Evolutionary conservation across 306 rosid species (phyloP).

Genomic region (Vigna angularis): DNA sequence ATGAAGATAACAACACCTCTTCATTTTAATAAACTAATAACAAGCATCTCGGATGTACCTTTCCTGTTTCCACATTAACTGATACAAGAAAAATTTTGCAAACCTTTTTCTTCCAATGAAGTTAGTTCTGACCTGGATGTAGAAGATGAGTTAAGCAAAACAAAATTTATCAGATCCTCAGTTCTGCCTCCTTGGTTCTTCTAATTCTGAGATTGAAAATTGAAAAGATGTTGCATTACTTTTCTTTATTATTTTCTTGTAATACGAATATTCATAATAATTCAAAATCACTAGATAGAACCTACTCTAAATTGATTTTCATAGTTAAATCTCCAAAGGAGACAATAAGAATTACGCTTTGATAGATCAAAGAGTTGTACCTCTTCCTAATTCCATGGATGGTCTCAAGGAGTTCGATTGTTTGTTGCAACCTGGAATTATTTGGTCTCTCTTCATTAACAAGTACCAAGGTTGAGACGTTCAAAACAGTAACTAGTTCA

Average conservation of each 20-base stretch:
- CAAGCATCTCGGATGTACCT: slow-evolving; percentile 27
- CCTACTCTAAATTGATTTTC: not conserved
- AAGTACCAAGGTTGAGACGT: slow-evolving; percentile 66
- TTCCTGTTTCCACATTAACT: slow-evolving; percentile 32
- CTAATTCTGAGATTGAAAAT: slow-evolving; percentile 53
- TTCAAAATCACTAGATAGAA: slow-evolving; percentile 7
- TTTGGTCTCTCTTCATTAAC: slow-evolving; percentile 64
- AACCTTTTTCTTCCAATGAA: slow-evolving; percentile 2
- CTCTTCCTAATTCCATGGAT: slow-evolving; percentile 68
- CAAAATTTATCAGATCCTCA: slow-evolving; percentile 52
- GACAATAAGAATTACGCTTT: slow-evolving; percentile 11
- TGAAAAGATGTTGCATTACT: slow-evolving; percentile 15
- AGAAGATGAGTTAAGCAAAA: slow-evolving; percentile 38
- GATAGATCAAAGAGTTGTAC: slow-evolving; percentile 48
- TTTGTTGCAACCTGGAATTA: slow-evolving; percentile 72
- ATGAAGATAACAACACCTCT: slow-evolving; percentile 21
- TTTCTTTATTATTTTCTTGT: not conserved
- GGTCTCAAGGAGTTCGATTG: slow-evolving; percentile 75
- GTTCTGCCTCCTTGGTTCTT: slow-evolving; percentile 52
- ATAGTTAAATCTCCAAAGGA: slow-evolving; percentile 31
- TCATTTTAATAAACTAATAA: slow-evolving; percentile 5
- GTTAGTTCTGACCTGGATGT: slow-evolving; percentile 48
- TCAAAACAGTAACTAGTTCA: slow-evolving; percentile 69
- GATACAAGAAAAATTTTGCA: slow-evolving; percentile 22
- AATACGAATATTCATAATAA: not conserved